Percentiles rank a stretch among this genome's conserved stretches.
phyloP scores from a whole-genome alignment of 2,329 filamentous ascomycete species.

The Didymella segeticola region DNA sequence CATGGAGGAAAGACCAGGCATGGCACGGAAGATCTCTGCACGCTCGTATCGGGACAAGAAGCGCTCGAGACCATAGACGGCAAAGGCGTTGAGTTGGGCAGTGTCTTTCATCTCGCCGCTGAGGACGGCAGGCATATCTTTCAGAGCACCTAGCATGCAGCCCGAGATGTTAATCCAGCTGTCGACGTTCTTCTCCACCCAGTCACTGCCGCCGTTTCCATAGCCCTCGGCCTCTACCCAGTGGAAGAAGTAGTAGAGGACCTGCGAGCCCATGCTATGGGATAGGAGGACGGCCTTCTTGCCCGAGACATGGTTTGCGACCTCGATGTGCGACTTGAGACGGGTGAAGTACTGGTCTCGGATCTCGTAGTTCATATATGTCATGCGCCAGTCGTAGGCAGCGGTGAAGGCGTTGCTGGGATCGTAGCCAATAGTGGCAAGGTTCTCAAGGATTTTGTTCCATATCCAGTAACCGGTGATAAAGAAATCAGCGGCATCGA shows the following conservation, averaged over 20 bases:
- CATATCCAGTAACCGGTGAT: slow-evolving; percentile 94
- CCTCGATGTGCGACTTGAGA: slow-evolving; percentile 88
- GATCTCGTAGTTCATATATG: slow-evolving; percentile 86
- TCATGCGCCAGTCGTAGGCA: slow-evolving; percentile 89
- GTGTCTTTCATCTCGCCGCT: slow-evolving; percentile 99
- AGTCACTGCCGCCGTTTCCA: slow-evolving; percentile 80
- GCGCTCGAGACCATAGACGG: slow-evolving; percentile 95
- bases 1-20: slow-evolving; percentile 98
- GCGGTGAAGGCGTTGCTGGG: slow-evolving; percentile 76
- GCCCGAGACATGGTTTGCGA: slow-evolving; percentile 73
- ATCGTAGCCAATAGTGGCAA: slow-evolving; percentile 95
- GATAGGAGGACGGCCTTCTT: slow-evolving; percentile 87
- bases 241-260: slow-evolving; percentile 83
- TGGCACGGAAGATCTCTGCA: slow-evolving; percentile 91
- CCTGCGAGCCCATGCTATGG: slow-evolving; percentile 97
- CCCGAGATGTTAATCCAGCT: slow-evolving; percentile 98
- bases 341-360: slow-evolving; percentile 94
- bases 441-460: slow-evolving; percentile 97
- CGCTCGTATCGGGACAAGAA: slow-evolving; percentile 91
- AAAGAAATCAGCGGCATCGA: slow-evolving; percentile 97
- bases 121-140: slow-evolving; percentile 86
- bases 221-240: slow-evolving; percentile 80
- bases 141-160: slow-evolving; percentile 94
- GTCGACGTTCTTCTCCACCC: slow-evolving; percentile 90
- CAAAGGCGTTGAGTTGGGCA: slow-evolving; percentile 93